Conservation (phyloP, 2,329 filamentous ascomycete species). For the Cladosporium cucumerinum region DNA sequence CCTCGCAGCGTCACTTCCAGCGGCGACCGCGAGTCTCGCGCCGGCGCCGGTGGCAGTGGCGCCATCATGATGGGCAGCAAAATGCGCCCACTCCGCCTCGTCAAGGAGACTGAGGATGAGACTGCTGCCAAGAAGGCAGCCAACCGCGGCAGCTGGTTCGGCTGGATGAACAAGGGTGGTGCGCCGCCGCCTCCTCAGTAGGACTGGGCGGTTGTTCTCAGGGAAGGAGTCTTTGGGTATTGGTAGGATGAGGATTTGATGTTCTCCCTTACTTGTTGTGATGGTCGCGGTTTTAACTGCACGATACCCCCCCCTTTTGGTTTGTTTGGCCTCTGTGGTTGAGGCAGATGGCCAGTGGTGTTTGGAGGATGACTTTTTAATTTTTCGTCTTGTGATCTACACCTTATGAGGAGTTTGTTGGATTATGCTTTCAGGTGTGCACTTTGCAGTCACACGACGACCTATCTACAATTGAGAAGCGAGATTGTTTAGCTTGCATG, state of each 20-base stretch:
- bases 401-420: neutral
- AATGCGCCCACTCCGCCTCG: constrained; percentile 78
- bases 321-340: neutral
- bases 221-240: constrained; percentile 12
- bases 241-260: neutral
- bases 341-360: neutral
- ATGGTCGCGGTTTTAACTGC: neutral
- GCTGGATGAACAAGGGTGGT: constrained; percentile 42
- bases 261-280: neutral
- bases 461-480: neutral
- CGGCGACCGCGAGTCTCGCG: constrained; percentile 25
- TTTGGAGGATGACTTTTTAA: neutral
- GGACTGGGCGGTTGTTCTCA: constrained; percentile 6
- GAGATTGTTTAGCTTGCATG: neutral
- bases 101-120: constrained; percentile 64
- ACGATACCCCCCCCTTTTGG: neutral
- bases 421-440: neutral
- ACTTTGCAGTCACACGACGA: neutral
- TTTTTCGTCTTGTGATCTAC: neutral
- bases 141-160: constrained; percentile 48
- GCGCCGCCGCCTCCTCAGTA: constrained; percentile 8
- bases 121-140: constrained; percentile 41
- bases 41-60: constrained; percentile 24
- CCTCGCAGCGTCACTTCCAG: constrained; percentile 54
- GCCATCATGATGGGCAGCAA: constrained; percentile 59